Evolutionary conservation across 2,329 filamentous ascomycete genomes (phyloP).

Genomic region (Plectosphaerella cucumerina): DNA sequence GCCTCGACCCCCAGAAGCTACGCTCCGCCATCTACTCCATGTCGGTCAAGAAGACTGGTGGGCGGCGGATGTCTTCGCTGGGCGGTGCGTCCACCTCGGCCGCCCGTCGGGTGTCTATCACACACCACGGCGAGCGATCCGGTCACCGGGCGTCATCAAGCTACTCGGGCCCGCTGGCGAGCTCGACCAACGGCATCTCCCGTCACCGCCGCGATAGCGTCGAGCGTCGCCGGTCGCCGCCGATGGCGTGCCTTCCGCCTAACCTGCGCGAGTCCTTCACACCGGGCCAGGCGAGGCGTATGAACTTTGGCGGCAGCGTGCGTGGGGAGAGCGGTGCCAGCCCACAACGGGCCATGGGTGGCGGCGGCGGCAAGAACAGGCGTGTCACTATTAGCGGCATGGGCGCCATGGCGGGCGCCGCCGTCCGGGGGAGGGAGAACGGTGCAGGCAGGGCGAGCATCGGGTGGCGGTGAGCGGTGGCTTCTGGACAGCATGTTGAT

Average conservation of each 20-base stretch:
- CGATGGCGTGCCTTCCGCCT: constrained; percentile 47
- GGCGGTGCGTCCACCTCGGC: constrained; percentile 29
- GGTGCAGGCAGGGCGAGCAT: constrained; percentile 14
- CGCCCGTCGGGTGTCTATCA: constrained; percentile 40
- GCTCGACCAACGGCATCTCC: constrained; percentile 52
- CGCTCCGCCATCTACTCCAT: constrained; percentile 44
- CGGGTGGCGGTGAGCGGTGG: constrained; percentile 36
- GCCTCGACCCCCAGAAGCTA: constrained; percentile 50
- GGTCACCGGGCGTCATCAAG: constrained; percentile 19
- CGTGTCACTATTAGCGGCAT: constrained; percentile 14
- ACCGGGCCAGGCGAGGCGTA: constrained; percentile 51
- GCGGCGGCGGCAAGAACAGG: constrained; percentile 10
- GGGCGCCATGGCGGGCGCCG: constrained; percentile 3
- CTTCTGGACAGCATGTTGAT: too few species aligned
- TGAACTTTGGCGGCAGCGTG: constrained; percentile 47
- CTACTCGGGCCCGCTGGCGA: constrained; percentile 40
- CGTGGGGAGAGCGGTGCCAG: constrained; percentile 4
- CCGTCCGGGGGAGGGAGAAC: constrained; percentile 8
- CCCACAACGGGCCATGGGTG: constrained; percentile 5
- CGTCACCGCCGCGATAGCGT: constrained; percentile 46
- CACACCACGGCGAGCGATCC: neutral
- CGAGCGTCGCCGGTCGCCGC: constrained; percentile 48
- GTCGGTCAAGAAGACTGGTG: constrained; percentile 42
- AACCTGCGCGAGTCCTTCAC: constrained; percentile 38
- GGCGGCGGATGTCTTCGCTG: constrained; percentile 37